Evolutionary conservation across 2,329 filamentous ascomycete genomes (phyloP).

Genomic region (Penicillium freii): DNA sequence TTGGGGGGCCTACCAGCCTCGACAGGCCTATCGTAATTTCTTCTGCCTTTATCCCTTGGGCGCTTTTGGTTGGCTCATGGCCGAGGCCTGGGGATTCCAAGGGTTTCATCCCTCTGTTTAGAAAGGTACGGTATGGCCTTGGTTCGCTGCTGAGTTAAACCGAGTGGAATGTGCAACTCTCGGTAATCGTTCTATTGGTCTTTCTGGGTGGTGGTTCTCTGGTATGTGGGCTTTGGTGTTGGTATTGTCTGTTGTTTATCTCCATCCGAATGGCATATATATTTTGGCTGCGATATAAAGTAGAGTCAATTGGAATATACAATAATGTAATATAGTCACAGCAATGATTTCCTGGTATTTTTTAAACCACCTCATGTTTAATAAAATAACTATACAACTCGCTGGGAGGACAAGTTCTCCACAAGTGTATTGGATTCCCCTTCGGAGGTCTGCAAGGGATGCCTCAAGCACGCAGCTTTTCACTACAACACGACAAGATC

Average conservation of each 20-base stretch:
- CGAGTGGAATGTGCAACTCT: constrained; percentile 8
- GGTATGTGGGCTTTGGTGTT: background rate
- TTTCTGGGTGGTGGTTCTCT: background rate
- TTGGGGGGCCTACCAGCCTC: background rate
- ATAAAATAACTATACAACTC: background rate
- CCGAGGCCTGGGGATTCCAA: constrained; percentile 5
- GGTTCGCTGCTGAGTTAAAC: background rate
- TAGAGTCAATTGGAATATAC: background rate
- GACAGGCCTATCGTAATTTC: background rate
- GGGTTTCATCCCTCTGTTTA: constrained; percentile 6
- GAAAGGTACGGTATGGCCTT: background rate
- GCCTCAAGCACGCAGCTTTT: background rate
- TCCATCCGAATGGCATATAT: background rate
- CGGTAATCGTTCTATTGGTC: background rate
- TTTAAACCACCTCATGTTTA: too few species aligned
- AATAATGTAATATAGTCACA: background rate
- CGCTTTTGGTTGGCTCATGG: background rate
- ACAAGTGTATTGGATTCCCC: background rate
- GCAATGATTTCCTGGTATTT: too few species aligned
- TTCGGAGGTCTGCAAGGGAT: constrained; percentile 1
- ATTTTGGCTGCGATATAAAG: background rate
- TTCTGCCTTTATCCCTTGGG: constrained; percentile 4
- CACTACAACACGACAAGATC: background rate
- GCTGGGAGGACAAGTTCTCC: background rate
- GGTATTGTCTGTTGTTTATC: background rate